These are phyloP conservation scores for Didymella segeticola DNA, from an alignment of 2,329 filamentous ascomycete species.

Conservation along the genomic window DNA sequence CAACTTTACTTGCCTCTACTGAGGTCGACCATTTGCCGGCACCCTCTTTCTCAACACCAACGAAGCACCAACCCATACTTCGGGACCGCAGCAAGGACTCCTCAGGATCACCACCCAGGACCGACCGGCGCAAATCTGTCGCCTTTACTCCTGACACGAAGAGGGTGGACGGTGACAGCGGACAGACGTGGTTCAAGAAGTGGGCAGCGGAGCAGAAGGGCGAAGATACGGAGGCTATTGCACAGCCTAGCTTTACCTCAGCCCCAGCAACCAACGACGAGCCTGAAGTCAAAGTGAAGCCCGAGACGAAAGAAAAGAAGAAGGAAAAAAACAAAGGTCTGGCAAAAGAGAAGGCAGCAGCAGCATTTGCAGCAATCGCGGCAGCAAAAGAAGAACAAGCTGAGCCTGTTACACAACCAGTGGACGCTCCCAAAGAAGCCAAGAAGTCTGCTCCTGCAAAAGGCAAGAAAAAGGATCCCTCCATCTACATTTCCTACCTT, in stretches of 20 bases:
- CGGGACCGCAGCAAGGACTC: slow-evolving; percentile 23
- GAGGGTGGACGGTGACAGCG: slow-evolving; percentile 61
- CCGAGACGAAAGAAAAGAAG: slow-evolving; percentile 21
- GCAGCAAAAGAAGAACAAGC: slow-evolving; percentile 8
- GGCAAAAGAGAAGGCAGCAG: slow-evolving; percentile 20
- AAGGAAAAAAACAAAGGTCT: slow-evolving; percentile 22
- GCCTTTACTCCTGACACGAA: slow-evolving; percentile 71
- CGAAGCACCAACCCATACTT: slow-evolving; percentile 21
- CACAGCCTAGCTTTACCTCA: slow-evolving; percentile 36
- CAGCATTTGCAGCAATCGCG: slow-evolving; percentile 13
- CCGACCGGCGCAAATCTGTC: slow-evolving; percentile 62
- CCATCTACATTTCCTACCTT: slow-evolving; percentile 77
- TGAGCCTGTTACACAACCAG: slow-evolving; percentile 1
- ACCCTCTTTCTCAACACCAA: slow-evolving; percentile 24
- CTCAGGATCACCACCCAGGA: slow-evolving; percentile 34
- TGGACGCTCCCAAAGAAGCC: slow-evolving; percentile 2
- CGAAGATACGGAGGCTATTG: slow-evolving; percentile 28
- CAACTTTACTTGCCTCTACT: slow-evolving; percentile 41
- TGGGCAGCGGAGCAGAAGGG: slow-evolving; percentile 52
- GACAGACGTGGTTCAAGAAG: slow-evolving; percentile 59
- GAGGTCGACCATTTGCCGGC: slow-evolving; percentile 29
- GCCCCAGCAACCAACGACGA: slow-evolving; percentile 26
- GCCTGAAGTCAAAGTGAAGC: slow-evolving; percentile 29
- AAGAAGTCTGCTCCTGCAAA: slow-evolving; percentile 17
- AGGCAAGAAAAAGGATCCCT: slow-evolving; percentile 57